Conservation (phyloP, 495 filamentous ascomycete genomes). For the Cudoniella acicularis region DNA sequence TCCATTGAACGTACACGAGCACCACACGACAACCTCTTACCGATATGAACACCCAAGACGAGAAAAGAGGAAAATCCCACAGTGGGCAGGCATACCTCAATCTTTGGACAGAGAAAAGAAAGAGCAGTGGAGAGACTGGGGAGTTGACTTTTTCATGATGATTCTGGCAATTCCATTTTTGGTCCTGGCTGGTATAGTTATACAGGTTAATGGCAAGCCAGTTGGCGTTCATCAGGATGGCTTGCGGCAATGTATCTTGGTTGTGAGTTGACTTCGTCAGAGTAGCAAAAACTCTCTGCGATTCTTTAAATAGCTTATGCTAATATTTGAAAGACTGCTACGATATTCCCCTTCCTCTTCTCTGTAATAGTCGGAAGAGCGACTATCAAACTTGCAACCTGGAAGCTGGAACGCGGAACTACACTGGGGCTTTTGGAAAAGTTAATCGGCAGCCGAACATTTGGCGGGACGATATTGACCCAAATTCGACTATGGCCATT, state of each 20-base stretch:
- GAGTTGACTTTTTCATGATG: not conserved
- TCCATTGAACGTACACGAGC: not conserved
- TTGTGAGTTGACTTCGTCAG: not conserved
- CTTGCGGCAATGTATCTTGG: not conserved
- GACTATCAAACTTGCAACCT: conserved; percentile 14
- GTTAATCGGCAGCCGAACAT: conserved; percentile 21
- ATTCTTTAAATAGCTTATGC: not conserved
- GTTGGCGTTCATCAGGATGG: not conserved
- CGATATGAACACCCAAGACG: not conserved
- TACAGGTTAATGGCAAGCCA: not conserved
- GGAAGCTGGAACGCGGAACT: conserved; percentile 17
- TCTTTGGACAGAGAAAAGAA: not conserved
- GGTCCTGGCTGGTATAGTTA: not conserved
- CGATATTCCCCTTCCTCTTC: not conserved
- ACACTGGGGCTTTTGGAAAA: conserved; percentile 18
- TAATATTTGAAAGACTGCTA: not conserved
- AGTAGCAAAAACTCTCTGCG: not conserved
- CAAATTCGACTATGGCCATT: conserved; percentile 9
- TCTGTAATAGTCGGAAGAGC: conserved; percentile 7
- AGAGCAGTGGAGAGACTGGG: not conserved
- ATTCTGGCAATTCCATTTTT: not conserved
- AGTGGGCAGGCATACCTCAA: not conserved
- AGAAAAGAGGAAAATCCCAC: conserved; percentile 2
- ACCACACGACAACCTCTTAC: not conserved
- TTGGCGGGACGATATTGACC: conserved; percentile 17